Evolutionary conservation across 2,329 filamentous ascomycete species (phyloP), one percentile per base, ranked within the genome.

Genomic region (Kalmusia sp.): DNA sequence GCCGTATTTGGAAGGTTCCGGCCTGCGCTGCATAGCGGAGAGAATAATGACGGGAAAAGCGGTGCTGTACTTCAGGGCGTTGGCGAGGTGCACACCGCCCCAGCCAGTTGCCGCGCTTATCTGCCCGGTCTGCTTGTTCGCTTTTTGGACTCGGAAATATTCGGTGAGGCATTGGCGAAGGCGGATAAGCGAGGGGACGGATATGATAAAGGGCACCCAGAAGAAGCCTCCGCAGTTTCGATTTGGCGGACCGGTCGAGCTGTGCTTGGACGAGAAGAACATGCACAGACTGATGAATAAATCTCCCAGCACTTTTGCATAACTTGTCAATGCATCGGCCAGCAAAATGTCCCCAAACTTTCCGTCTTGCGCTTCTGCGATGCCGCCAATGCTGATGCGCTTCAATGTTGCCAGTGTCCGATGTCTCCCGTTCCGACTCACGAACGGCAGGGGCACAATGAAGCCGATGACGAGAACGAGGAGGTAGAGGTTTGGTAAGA

Each of bases 311-410:
- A 97, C 90, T 74, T 96, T 96, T 57, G 93, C 89, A 73, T 98
- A 99, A 67, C 91, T 96, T 35, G 95, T 99, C 64, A 98, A 78
- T 50, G 92, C 93, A 82, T 99, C 95, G 28, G 95, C 93, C 15
- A 99, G 85, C 53, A 99, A 78, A 47, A 98, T 89, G 71, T 99
- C 95, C 51, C 92, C 93, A 67, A 98, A 98, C 70, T 96, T 96
- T 49, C 93, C 92, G 74, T 97, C 90, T 63, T 90, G 85, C 1
- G 90, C 81, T 74, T 93, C 88, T 12, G 95, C 93, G 21, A 99
- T 82, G 0, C 93, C 93, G 21, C 95, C 95, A 37, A 97, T 79
- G 63, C 85, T 86, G 55, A 98, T 87, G 51, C 95, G 88, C 55
- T 86, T 86, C 38, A 98, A 79, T 0, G 87, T 93, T 9, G 84